Evolutionary conservation across 2,329 filamentous ascomycete species (phyloP).

Genomic region (Lachnellula hyalina): DNA sequence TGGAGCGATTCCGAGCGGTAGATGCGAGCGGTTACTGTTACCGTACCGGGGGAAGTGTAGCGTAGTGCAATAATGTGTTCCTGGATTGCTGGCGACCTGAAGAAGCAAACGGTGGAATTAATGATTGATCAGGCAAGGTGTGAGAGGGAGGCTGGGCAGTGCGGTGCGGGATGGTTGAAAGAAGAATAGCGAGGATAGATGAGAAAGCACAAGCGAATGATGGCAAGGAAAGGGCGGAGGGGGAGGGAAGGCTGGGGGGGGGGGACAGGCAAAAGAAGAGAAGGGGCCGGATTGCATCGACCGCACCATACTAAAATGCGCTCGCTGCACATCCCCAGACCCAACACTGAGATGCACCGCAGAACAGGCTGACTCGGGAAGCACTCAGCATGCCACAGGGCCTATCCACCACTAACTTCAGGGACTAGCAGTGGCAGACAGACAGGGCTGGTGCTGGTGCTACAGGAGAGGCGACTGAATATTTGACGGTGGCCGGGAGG

Average conservation of each 20-base stretch:
- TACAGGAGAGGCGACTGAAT: not conserved
- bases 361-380: no score
- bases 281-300: not conserved
- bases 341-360: no score
- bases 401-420: no score
- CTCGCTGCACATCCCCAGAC: no score
- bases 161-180: constrained; percentile 29
- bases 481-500: not conserved
- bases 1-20: constrained; percentile 1
- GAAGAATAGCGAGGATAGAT: constrained; percentile 24
- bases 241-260: not conserved
- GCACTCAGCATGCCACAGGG: no score
- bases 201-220: constrained; percentile 22
- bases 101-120: constrained; percentile 18
- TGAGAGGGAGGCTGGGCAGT: constrained; percentile 9
- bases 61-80: not conserved
- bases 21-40: constrained; percentile 6
- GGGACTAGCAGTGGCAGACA: not conserved
- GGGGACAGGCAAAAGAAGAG: constrained; percentile 11
- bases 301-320: not conserved
- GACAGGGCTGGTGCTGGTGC: not conserved
- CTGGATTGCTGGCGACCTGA: not conserved
- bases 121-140: constrained; percentile 32
- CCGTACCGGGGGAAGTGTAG: not conserved
- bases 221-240: constrained; percentile 6